Conservation (phyloP, 2,329 filamentous ascomycete genomes). For the Diaporthe nobilis region DNA sequence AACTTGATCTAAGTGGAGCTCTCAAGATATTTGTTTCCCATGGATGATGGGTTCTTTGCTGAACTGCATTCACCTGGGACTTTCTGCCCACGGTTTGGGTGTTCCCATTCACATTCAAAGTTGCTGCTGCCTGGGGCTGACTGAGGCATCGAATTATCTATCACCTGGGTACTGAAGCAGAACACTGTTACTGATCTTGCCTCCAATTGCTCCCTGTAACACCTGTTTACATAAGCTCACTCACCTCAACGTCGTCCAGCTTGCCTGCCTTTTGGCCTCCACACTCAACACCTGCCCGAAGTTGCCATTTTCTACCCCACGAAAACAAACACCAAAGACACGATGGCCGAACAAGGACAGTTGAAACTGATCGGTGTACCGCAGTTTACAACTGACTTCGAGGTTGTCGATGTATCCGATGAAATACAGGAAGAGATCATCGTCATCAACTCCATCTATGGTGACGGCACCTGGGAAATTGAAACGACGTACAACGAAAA, state of each 20-base stretch:
- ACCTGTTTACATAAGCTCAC: neutral
- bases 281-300: neutral
- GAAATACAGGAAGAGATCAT: neutral
- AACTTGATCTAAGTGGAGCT: neutral
- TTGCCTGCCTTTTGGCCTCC: neutral
- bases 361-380: neutral
- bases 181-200: neutral
- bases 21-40: neutral
- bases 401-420: neutral
- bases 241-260: neutral
- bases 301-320: neutral
- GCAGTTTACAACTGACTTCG: neutral
- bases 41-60: neutral
- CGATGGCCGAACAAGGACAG: neutral
- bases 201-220: neutral
- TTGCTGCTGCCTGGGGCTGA: too few species aligned
- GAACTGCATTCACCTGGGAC: too few species aligned
- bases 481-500: neutral
- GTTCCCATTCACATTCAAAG: neutral
- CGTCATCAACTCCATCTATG: constrained; percentile 21
- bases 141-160: neutral
- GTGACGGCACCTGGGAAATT: constrained; percentile 3
- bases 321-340: neutral
- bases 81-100: neutral
- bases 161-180: too few species aligned